Conservation (phyloP, 2,329 filamentous ascomycete species). For the Colletotrichum simmondsii region DNA sequence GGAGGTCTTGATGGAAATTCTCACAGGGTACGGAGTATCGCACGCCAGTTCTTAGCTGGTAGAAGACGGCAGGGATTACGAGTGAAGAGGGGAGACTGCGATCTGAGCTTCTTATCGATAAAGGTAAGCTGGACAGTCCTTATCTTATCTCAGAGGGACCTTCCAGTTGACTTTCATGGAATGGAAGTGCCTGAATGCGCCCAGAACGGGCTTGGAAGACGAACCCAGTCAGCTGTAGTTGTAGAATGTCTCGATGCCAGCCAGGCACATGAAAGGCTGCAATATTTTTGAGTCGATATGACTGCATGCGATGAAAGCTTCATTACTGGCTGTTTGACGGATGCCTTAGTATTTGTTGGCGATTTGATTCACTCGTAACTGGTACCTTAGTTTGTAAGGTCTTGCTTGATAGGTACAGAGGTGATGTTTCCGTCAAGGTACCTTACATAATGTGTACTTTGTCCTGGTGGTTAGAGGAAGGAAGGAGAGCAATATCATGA, state of each 20-base stretch:
- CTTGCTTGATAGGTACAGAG: too few relatives aligned
- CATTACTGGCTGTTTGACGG: neutral
- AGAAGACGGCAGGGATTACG: neutral
- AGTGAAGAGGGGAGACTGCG: neutral
- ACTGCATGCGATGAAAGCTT: neutral
- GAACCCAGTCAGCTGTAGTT: neutral
- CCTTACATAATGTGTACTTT: too few relatives aligned
- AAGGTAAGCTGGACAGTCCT: neutral
- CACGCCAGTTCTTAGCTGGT: neutral
- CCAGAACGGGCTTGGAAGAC: neutral
- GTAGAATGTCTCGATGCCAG: neutral
- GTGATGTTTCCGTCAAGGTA: too few relatives aligned
- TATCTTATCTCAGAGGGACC: neutral
- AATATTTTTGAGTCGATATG: neutral
- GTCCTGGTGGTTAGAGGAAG: too few relatives aligned
- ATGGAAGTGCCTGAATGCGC: neutral
- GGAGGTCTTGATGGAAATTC: neutral
- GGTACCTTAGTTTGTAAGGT: too few relatives aligned
- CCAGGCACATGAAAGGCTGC: neutral
- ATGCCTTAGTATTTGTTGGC: too few relatives aligned
- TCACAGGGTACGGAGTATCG: neutral
- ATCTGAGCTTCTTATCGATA: neutral
- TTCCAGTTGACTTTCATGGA: too few relatives aligned
- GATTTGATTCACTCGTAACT: too few relatives aligned
- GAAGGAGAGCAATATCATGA: too few relatives aligned